Evolutionary conservation across 1,139 yeast genomes (phyloP).

Genomic region (Suhomyces bolitotheri): DNA sequence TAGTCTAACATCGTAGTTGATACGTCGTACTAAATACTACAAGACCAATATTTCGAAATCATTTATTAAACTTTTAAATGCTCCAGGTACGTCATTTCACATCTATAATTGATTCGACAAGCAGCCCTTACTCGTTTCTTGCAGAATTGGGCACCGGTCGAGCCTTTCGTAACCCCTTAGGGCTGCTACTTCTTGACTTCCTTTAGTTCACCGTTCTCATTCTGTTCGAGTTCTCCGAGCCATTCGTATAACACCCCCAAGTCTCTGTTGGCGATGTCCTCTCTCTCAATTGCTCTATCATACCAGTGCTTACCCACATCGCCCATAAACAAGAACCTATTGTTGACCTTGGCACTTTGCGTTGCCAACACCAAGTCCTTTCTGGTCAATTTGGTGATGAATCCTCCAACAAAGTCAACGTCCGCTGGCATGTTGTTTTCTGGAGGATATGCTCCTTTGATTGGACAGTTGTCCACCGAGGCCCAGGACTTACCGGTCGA

Average conservation of each 20-base stretch:
- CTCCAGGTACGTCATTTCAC: too few relatives aligned
- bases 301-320: slow-evolving; percentile 46
- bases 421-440: slow-evolving; percentile 48
- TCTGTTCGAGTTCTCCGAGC: slow-evolving; percentile 34
- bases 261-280: slow-evolving; percentile 44
- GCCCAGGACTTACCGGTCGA: slow-evolving; percentile 68
- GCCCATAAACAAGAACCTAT: slow-evolving; percentile 43
- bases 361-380: slow-evolving; percentile 60
- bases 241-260: slow-evolving; percentile 50
- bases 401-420: slow-evolving; percentile 52
- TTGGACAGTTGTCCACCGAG: slow-evolving; percentile 60
- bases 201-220: slow-evolving; percentile 17
- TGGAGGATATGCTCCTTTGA: slow-evolving; percentile 50
- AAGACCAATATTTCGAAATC: too few relatives aligned
- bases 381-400: slow-evolving; percentile 54
- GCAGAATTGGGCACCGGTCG: too few relatives aligned
- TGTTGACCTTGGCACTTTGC: slow-evolving; percentile 41
- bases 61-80: too few relatives aligned
- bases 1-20: too few relatives aligned
- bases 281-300: slow-evolving; percentile 46
- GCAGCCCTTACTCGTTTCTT: too few relatives aligned
- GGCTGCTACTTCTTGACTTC: slow-evolving; percentile 13
- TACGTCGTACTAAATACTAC: too few relatives aligned
- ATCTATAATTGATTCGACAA: too few relatives aligned
- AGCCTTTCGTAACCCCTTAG: too few relatives aligned